Conservation (phyloP, 805 yeast genomes). For the Candida caryicola region DNA sequence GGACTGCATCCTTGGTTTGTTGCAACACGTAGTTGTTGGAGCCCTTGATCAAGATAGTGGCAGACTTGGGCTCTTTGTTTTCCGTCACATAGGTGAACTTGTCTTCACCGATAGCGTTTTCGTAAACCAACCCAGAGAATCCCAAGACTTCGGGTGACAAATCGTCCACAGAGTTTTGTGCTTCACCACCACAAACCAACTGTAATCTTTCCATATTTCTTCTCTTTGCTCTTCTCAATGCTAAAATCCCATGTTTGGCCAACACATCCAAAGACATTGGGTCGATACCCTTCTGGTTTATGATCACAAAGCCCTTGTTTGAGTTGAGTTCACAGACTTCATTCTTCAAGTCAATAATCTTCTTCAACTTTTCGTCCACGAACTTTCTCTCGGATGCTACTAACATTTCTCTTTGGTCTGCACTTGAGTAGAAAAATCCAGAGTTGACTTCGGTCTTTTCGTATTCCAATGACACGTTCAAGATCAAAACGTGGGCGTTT, state of each 20-base stretch:
- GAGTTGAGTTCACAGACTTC: conserved; percentile 79
- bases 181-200: conserved; percentile 94
- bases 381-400: conserved; percentile 91
- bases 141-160: conserved; percentile 78
- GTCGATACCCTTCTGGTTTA: conserved; percentile 97
- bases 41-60: conserved; percentile 89
- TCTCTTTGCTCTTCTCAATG: conserved; percentile 96
- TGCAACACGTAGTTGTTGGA: conserved; percentile 84
- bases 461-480: conserved; percentile 92
- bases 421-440: conserved; percentile 89
- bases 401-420: conserved; percentile 93
- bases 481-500: conserved; percentile 80
- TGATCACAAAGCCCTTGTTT: conserved; percentile 80
- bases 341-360: conserved; percentile 90
- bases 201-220: conserved; percentile 99
- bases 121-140: conserved; percentile 84
- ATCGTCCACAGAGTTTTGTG: conserved; percentile 96
- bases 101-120: conserved; percentile 94
- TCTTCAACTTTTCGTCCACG: conserved; percentile 88
- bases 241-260: conserved; percentile 89
- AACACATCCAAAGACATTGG: conserved; percentile 95
- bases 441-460: conserved; percentile 98
- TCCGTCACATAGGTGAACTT: conserved; percentile 95
- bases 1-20: conserved; percentile 94
- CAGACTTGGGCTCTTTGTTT: conserved; percentile 82